These are phyloP conservation scores for Globisporangium viniferum DNA, from an alignment of 352 stramenopile genomes.

Conservation along the genomic window DNA sequence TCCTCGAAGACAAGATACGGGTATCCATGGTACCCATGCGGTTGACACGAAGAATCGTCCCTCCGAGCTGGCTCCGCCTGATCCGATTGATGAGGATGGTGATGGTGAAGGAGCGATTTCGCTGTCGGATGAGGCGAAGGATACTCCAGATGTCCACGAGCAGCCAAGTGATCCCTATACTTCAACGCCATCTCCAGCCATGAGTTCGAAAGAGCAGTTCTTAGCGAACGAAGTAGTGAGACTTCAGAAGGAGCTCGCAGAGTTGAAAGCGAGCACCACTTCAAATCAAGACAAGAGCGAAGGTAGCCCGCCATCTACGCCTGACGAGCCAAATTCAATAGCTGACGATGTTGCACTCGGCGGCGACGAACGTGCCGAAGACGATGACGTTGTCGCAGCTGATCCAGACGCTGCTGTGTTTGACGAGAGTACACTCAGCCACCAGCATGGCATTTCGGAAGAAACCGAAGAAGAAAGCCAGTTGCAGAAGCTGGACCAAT, in stretches of 20 bases:
- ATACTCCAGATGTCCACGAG: not conserved
- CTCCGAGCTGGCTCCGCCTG: not conserved
- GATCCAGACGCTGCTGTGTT: not conserved
- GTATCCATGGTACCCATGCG: not conserved
- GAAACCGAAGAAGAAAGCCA: not conserved
- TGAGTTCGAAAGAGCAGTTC: conserved; percentile 28
- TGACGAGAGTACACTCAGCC: not conserved
- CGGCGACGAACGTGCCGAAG: not conserved
- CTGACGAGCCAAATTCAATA: not conserved
- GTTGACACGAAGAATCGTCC: not conserved
- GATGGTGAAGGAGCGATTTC: not conserved
- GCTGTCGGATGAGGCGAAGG: not conserved
- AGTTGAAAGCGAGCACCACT: conserved; percentile 5
- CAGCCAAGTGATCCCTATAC: not conserved
- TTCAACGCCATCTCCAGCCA: no score
- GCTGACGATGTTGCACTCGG: not conserved
- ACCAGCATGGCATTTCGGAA: not conserved
- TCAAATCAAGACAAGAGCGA: not conserved
- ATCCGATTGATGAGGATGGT: conserved; percentile 7
- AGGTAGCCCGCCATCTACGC: not conserved
- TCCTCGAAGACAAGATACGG: conserved; percentile 8
- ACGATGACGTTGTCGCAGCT: not conserved
- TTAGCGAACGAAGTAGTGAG: conserved; percentile 30
- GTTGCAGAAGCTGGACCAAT: not conserved
- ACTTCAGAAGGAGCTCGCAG: conserved; percentile 28